These are phyloP conservation scores for Acacia crassicarpa DNA, from an alignment of 306 rosid genomes.

Conservation along the genomic window DNA sequence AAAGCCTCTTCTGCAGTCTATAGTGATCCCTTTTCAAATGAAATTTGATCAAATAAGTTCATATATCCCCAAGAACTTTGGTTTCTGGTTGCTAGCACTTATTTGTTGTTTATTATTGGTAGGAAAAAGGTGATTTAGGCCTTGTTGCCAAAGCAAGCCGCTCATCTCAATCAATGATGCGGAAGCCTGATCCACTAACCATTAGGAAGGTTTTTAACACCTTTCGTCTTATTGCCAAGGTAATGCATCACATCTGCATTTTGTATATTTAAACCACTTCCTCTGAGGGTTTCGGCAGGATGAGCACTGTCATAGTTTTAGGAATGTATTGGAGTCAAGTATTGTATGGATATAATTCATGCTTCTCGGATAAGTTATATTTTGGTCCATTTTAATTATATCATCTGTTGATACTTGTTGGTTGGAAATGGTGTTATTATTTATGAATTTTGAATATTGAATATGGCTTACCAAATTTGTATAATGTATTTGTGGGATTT, in stretches of 20 bases:
- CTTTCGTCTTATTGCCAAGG: constrained; percentile 84
- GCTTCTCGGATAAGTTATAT: constrained; percentile 13
- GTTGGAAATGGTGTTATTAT: constrained; percentile 14
- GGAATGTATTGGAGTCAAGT: not conserved
- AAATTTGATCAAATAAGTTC: not conserved
- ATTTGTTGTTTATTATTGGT: constrained; percentile 22
- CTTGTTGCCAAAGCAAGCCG: constrained; percentile 80
- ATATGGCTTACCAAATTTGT: not conserved
- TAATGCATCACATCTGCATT: constrained; percentile 14
- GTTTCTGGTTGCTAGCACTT: not conserved
- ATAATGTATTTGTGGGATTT: not conserved
- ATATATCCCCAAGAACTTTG: not conserved
- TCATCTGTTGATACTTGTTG: not conserved
- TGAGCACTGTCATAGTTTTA: not conserved
- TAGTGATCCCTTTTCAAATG: not conserved
- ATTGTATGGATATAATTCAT: not conserved
- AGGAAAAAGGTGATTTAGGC: constrained; percentile 87
- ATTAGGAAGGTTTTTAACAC: constrained; percentile 75
- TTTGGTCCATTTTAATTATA: not conserved
- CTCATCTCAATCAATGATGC: constrained; percentile 82
- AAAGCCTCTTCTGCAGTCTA: not conserved
- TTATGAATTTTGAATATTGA: not conserved
- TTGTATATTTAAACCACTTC: not conserved
- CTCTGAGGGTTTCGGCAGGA: not conserved
- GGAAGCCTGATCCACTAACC: constrained; percentile 77